phyloP scores from a whole-genome alignment of 2,329 filamentous ascomycete genomes.

The Apiospora pterosperma region DNA sequence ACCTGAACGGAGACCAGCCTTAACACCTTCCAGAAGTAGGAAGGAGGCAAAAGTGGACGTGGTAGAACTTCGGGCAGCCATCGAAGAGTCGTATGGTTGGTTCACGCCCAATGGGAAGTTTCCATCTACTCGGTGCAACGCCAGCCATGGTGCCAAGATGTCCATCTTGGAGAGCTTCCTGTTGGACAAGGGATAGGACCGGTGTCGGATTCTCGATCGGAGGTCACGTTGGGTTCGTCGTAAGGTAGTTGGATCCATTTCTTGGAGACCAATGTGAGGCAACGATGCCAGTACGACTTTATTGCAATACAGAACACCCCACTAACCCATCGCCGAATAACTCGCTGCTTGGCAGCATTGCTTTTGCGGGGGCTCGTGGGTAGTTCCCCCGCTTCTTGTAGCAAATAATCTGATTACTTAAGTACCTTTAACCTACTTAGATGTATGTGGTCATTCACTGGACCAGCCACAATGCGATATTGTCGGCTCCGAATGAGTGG shows the following conservation, averaged over 20 bases:
- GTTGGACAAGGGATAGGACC: no score
- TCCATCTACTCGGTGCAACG: no score
- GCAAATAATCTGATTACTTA: not conserved
- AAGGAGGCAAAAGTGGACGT: not conserved
- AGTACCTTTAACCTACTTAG: no score
- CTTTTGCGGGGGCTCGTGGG: not conserved
- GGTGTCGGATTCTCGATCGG: no score
- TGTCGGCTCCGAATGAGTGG: not conserved
- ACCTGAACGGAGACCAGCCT: not conserved
- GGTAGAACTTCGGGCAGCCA: not conserved
- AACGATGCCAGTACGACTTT: not conserved
- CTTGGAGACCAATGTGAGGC: not conserved
- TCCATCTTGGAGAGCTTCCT: no score
- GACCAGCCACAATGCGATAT: not conserved
- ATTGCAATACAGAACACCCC: not conserved
- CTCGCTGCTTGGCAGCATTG: not conserved
- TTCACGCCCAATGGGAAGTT: no score
- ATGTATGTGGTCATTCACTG: not conserved
- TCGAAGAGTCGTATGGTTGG: no score
- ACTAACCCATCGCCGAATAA: not conserved
- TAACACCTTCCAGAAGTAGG: not conserved
- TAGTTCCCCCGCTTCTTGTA: not conserved
- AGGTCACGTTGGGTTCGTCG: no score
- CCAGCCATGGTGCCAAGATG: no score
- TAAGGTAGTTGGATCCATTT: not conserved